These are phyloP conservation scores for Akanthomyces dipterigenus DNA, from an alignment of 2,329 filamentous ascomycete species.

Conservation along the genomic window DNA sequence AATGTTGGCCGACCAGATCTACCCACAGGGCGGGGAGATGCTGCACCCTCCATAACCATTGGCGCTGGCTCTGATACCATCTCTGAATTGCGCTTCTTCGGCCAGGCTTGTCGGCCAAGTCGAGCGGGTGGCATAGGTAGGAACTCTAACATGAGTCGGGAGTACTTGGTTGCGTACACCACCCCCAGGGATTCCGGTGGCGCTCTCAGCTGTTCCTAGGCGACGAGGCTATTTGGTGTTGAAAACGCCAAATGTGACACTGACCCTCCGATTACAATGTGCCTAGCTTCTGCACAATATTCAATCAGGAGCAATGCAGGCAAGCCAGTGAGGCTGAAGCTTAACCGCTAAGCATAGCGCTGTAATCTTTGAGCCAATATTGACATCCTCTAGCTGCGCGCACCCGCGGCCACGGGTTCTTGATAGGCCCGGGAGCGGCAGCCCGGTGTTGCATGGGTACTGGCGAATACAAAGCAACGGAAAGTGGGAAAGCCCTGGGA, in stretches of 20 bases:
- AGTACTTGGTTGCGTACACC: not conserved
- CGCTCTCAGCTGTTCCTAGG: conserved; percentile 1
- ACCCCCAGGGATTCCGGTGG: not conserved
- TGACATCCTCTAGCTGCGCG: not conserved
- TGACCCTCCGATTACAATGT: not conserved
- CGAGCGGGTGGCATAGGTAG: not conserved
- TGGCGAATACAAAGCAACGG: not conserved
- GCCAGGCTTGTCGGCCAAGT: not conserved
- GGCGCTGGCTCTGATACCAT: not conserved
- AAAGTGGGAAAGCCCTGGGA: not conserved
- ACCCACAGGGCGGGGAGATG: not conserved
- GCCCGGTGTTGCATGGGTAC: not conserved
- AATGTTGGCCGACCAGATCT: not conserved
- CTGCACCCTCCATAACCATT: not conserved
- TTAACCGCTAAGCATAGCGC: not conserved
- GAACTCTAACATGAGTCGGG: not conserved
- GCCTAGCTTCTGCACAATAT: not conserved
- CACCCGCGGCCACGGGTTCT: not conserved
- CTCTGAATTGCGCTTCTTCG: not conserved
- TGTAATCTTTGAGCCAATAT: not conserved
- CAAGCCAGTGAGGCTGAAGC: conserved; percentile 1
- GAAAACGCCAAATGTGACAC: not conserved
- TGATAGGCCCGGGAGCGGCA: not conserved
- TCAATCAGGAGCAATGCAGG: not conserved
- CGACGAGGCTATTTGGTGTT: not conserved